Evolutionary conservation across 306 rosid species (phyloP), one percentile per base, ranked within the genome.

Genomic region (Vigna hirtella): DNA sequence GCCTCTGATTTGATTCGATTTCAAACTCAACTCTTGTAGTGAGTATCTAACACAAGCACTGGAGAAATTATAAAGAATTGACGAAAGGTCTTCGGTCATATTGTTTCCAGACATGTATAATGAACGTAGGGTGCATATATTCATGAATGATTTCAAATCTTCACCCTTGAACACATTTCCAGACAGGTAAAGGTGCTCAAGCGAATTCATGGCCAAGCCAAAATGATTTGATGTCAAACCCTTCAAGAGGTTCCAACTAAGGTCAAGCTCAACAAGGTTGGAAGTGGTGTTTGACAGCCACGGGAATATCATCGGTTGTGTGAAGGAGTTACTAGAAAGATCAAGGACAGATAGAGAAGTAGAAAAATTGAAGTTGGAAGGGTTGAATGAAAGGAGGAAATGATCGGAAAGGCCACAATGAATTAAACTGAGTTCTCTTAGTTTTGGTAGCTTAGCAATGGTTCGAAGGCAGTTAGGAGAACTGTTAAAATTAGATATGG

Each of bases 231-330:
- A n/a, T n/a, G n/a, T n/a, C n/a, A n/a, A n/a, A 13, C 18, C 73
- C 4, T 28, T 24, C 34, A 78, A 73, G 10, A 0, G 12, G 62
- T 66, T 78, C 7, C 0, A 0, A 0, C 53, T 2, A 40, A 83
- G 79, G 28, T 78, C 36, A 12, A 83, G 80, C 65, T 77, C 77
- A 26, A 9, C 48, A 16, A 81, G 69, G n/a, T 50, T 78, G 16
- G 83, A 59, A 36, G 24, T 66, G 7, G 36, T 4, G 2, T 81
- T 78, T 13, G 48, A 57, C 18, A 83, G 9, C 86, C 77, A 83
- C 1, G 59, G 38, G 43, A 83, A 73, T 78, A 83, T 55, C 4
- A 45, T 51, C 14, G 73, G 42, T n/a, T 83, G 61, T 0, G 52
- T 18, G 49, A 83, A 83, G 18, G 11, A 1, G 43, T 83, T 83